Evolutionary conservation across 805 yeast species (phyloP).

Genomic region (Nakazawaea peltata): DNA sequence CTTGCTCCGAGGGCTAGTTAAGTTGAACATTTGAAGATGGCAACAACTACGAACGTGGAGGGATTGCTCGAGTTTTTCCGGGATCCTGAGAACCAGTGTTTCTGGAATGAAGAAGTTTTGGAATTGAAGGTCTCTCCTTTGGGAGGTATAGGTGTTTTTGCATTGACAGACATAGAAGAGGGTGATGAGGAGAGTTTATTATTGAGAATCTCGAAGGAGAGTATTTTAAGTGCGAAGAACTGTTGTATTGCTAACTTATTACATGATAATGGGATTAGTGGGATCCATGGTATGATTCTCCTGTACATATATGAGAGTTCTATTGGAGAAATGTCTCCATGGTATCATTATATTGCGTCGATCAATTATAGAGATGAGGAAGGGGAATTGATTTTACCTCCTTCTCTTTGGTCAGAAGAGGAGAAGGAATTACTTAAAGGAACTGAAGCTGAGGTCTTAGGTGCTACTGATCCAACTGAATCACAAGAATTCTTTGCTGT

Average conservation of each 20-base stretch:
- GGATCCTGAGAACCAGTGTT: conserved; percentile 34
- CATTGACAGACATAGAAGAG: conserved; percentile 26
- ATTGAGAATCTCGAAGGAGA: conserved; percentile 53
- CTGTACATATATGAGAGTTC: conserved; percentile 67
- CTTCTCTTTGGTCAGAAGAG: conserved; percentile 54
- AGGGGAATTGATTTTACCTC: conserved; percentile 37
- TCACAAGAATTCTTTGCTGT: conserved; percentile 30
- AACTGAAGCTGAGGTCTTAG: conserved; percentile 54
- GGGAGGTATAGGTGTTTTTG: conserved; percentile 76
- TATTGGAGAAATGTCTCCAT: conserved; percentile 61
- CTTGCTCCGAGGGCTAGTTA: no score
- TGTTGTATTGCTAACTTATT: conserved; percentile 61
- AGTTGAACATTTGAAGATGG: no score
- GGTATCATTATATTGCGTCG: conserved; percentile 59
- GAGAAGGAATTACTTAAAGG: conserved; percentile 43
- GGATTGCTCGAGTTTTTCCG: conserved; percentile 45
- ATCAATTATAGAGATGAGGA: conserved; percentile 30
- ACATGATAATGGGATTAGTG: conserved; percentile 49
- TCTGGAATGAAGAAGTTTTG: conserved; percentile 41
- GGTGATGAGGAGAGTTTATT: conserved; percentile 24
- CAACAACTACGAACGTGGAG: conserved; percentile 20
- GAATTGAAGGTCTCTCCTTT: conserved; percentile 35
- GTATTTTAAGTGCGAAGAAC: conserved; percentile 50
- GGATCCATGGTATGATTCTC: conserved; percentile 58
- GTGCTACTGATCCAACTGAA: conserved; percentile 45